A percentile compares a stretch with the other conserved stretches of the same genome.
phyloP scores from a whole-genome alignment of 176 grass and related monocot genomes.

The Urochloa ruziziensis region DNA sequence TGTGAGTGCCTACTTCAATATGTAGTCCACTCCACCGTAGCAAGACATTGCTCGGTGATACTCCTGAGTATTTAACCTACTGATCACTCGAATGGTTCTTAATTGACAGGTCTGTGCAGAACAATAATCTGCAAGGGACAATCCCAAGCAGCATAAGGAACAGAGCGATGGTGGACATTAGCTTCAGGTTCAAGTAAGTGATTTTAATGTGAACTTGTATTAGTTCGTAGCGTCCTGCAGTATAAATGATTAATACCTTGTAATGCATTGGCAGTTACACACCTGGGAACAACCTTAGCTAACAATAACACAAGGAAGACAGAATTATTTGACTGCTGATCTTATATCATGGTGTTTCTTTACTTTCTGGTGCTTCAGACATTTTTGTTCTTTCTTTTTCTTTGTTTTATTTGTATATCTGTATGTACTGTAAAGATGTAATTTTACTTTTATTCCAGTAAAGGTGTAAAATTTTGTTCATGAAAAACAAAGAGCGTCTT shows the following conservation, averaged over 20 bases:
- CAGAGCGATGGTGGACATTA: neutral
- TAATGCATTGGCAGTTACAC: constrained; percentile 42
- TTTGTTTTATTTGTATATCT: neutral
- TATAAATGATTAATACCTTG: neutral
- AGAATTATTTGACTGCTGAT: neutral
- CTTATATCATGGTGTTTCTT: neutral
- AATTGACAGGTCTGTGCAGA: constrained; percentile 65
- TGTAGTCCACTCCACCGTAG: neutral
- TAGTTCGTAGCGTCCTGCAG: neutral
- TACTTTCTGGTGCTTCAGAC: neutral
- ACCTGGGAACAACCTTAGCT: constrained; percentile 52
- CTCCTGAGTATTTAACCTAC: neutral
- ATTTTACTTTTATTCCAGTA: neutral
- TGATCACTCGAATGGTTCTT: neutral
- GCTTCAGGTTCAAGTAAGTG: constrained; percentile 56
- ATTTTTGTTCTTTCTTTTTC: neutral
- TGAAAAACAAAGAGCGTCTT: neutral
- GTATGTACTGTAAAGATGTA: neutral
- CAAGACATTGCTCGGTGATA: neutral
- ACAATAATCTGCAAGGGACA: constrained; percentile 52
- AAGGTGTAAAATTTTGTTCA: neutral
- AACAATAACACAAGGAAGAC: neutral
- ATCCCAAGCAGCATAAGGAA: constrained; percentile 63
- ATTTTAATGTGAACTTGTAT: neutral
- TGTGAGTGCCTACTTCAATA: constrained; percentile 46